Percentiles rank a stretch among this genome's conserved stretches.
phyloP scores from a whole-genome alignment of 2,329 filamentous ascomycete species.

The Erysiphe neolycopersici region DNA sequence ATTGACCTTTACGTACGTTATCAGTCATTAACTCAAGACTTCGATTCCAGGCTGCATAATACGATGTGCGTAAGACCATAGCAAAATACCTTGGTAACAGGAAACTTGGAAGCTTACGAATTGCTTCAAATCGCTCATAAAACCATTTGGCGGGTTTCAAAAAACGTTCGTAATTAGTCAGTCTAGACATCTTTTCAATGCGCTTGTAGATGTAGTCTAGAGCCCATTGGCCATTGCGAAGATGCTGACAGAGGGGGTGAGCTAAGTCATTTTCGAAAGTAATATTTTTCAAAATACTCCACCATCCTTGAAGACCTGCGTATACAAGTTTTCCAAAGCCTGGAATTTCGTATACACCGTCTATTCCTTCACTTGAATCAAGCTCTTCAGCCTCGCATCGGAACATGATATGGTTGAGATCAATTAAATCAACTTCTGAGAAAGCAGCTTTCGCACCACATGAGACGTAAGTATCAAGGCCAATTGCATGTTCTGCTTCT shows the following conservation, averaged over 20 bases:
- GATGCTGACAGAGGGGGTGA: conserved; percentile 77
- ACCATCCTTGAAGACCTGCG: conserved; percentile 95
- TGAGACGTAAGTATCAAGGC: conserved; percentile 66
- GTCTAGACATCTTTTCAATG: conserved; percentile 42
- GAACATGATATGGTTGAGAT: conserved; percentile 82
- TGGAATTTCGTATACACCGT: conserved; percentile 77
- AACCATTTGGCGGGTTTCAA: conserved; percentile 49
- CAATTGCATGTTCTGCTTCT: conserved; percentile 54
- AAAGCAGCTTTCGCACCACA: conserved; percentile 60
- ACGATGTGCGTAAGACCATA: conserved; percentile 64
- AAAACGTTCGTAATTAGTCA: conserved; percentile 33
- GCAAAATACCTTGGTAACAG: conserved; percentile 83
- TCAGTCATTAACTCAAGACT: conserved; percentile 54
- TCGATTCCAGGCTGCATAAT: conserved; percentile 56
- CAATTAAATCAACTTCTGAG: conserved; percentile 42
- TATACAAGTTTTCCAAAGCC: conserved; percentile 68
- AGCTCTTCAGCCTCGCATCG: conserved; percentile 73
- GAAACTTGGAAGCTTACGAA: conserved; percentile 66
- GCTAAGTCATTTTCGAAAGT: conserved; percentile 75
- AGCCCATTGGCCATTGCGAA: conserved; percentile 77
- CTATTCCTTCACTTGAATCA: conserved; percentile 49
- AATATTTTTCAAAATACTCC: conserved; percentile 68
- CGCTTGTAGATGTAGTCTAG: conserved; percentile 66
- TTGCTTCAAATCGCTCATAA: conserved; percentile 58
- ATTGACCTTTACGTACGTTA: conserved; percentile 55